These are phyloP conservation scores for Fusarium begoniae DNA, from an alignment of 2,329 filamentous ascomycete species.

Conservation along the genomic window DNA sequence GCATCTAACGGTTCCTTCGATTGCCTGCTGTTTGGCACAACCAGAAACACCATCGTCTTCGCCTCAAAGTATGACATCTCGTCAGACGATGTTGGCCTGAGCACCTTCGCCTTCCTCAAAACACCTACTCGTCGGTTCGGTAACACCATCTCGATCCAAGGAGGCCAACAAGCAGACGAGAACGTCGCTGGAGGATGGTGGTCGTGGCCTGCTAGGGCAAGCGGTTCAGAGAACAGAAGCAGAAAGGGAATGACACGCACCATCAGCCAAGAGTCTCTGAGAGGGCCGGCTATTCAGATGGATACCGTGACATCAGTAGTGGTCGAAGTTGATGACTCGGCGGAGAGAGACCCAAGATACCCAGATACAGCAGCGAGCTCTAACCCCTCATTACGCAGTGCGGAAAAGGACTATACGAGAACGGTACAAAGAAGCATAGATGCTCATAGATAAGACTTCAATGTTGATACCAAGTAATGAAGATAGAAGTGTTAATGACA, in stretches of 20 bases:
- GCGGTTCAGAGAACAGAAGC: constrained; percentile 4
- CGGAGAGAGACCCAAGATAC: constrained; percentile 40
- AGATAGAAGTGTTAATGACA: background rate
- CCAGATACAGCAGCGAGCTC: constrained; percentile 36
- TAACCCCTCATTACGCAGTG: constrained; percentile 42
- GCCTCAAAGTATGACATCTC: constrained; percentile 48
- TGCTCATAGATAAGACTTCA: background rate
- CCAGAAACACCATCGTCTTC: constrained; percentile 63
- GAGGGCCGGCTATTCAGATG: constrained; percentile 54
- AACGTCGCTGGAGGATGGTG: constrained; percentile 41
- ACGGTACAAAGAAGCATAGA: constrained; percentile 12
- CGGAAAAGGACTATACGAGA: constrained; percentile 38
- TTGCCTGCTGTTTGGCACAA: constrained; percentile 62
- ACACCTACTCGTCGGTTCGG: constrained; percentile 52
- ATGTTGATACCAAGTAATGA: background rate
- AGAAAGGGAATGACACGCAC: constrained; percentile 30
- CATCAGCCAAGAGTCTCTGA: constrained; percentile 47
- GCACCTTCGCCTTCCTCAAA: constrained; percentile 62
- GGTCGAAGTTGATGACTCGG: constrained; percentile 49
- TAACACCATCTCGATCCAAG: constrained; percentile 53
- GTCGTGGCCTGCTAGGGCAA: constrained; percentile 34
- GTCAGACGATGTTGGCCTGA: constrained; percentile 57
- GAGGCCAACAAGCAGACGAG: constrained; percentile 35
- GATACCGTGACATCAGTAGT: constrained; percentile 55
- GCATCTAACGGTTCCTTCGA: constrained; percentile 65